Conservation (phyloP, 1,284 basidiomycete species). For the Pseudomicrostroma phylloplanum region DNA sequence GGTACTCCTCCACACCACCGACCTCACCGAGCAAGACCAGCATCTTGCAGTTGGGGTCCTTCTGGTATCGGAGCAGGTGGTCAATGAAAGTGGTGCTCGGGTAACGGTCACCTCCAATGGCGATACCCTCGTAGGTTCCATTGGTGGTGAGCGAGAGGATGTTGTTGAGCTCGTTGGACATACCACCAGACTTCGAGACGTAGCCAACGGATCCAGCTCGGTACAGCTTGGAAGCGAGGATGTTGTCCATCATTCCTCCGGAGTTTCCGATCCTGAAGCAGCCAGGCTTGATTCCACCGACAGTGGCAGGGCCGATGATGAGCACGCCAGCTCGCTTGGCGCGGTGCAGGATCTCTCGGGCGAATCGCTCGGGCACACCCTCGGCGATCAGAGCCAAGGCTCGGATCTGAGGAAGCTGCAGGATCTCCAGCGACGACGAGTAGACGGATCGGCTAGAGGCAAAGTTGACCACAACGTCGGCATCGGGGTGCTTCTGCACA, state of each 20-base stretch:
- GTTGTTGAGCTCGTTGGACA: constrained; percentile 99
- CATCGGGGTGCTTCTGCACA: constrained; percentile 88
- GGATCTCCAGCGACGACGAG: constrained; percentile 84
- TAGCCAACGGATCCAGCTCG: constrained; percentile 94
- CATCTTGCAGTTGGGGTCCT: constrained; percentile 96
- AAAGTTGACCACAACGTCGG: constrained; percentile 98
- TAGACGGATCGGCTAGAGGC: constrained; percentile 91
- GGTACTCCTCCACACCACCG: constrained; percentile 97
- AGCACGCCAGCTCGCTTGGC: constrained; percentile 80
- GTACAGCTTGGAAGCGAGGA: constrained; percentile 97
- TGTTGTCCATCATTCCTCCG: constrained; percentile 99
- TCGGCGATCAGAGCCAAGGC: constrained; percentile 93
- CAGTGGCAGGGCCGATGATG: constrained; percentile 96
- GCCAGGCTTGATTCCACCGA: constrained; percentile 98
- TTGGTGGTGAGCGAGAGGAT: constrained; percentile 95
- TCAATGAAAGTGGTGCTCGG: constrained; percentile 98
- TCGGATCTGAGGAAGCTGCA: constrained; percentile 65
- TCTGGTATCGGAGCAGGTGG: constrained; percentile 94
- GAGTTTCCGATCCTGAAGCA: constrained; percentile 99
- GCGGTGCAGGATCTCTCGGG: constrained; percentile 86
- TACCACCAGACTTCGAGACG: constrained; percentile 98
- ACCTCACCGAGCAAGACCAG: constrained; percentile 97
- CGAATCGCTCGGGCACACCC: constrained; percentile 96
- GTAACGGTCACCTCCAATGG: constrained; percentile 98
- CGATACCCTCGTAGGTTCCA: constrained; percentile 99